Evolutionary conservation across 371 early-diverging fungal genomes (phyloP).

Genomic region (Mortierella sp.): DNA sequence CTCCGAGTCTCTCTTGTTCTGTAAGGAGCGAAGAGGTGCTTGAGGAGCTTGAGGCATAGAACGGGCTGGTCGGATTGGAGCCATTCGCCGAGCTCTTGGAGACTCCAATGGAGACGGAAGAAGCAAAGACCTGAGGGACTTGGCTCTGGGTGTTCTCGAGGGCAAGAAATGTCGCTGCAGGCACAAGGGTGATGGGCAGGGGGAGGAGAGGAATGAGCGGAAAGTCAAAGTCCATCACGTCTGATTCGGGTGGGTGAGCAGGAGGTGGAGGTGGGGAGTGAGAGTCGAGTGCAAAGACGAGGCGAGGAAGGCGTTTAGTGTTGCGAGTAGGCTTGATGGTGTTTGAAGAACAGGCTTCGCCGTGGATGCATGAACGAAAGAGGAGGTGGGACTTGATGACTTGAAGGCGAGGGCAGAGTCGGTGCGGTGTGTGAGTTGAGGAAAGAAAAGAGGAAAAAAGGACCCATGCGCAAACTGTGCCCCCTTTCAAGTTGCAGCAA

Average conservation of each 20-base stretch:
- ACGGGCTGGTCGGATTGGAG: conserved; percentile 8
- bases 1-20: conserved; percentile 39
- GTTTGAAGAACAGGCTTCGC: conserved; percentile 8
- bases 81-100: conserved; percentile 5
- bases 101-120: conserved; percentile 46
- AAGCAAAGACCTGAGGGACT: conserved; percentile 28
- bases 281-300: background rate
- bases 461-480: too few relatives aligned
- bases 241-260: too few relatives aligned
- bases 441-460: too few relatives aligned
- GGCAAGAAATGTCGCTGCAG: conserved; percentile 45
- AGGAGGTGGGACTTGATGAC: too few relatives aligned
- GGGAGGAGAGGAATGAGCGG: conserved; percentile 46
- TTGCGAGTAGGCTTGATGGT: conserved; percentile 30
- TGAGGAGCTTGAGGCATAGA: conserved; percentile 8
- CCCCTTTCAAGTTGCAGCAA: too few relatives aligned
- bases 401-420: background rate
- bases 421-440: background rate
- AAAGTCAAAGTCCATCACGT: conserved; percentile 54
- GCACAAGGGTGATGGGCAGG: conserved; percentile 48
- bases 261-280: background rate
- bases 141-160: conserved; percentile 27
- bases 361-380: conserved; percentile 41
- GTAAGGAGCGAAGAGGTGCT: background rate
- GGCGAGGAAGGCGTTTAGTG: background rate